Base-by-base conservation (phyloP, 1,139 yeast species). In the Pichia sp. region DNA sequence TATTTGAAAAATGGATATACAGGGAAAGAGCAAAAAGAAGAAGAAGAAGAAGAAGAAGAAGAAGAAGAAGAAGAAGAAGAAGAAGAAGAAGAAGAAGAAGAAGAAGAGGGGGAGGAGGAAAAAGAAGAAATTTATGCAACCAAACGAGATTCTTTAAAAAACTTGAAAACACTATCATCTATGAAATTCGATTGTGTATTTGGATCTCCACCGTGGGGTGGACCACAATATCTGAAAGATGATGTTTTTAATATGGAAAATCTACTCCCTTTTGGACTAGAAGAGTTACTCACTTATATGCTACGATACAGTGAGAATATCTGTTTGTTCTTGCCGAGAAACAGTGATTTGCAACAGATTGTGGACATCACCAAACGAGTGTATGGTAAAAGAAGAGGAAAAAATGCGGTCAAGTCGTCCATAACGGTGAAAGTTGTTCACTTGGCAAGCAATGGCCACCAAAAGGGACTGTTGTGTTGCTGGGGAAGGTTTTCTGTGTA, bases 191-290 rank as follows among this genome's bases (percentile, higher is more conserved):
- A 85, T 59, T 73, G 85, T 40, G 72, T 85, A 6, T 89, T 88
- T 65, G 76, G 82, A 25, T 87, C 96, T 7, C 97, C 97, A 0
- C 97, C 97, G 0, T 92, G 98, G 98, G 97, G 97, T 16, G 98
- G 98, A 0, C 88, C 94, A 0, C 62, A 67, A 3, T 92, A 90
- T 65, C 65, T 69, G 36, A 59, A 68, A 13, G 53, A 60, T 3
- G 69, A 69, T 0, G 56, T 62, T 0, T 85, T 79, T 67, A 80
- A 81, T 54, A 58, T 79, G 23, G 80, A 78, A 64, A 76, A 80
- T 51, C 59, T 79, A 16, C 64, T 65, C 45, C 90, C 94, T 1
- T 67, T 80, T 45, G 66, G 70, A 0, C 57, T 84, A 3, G 66
- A 70, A n/a, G 61, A 65, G 22, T 61, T 82, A 24, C 62, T 82